A percentile compares a stretch with the other conserved stretches of the same genome.
Evolutionary conservation across 75 land plant species (phyloP).

Genomic region (Sequoia sempervirens): DNA sequence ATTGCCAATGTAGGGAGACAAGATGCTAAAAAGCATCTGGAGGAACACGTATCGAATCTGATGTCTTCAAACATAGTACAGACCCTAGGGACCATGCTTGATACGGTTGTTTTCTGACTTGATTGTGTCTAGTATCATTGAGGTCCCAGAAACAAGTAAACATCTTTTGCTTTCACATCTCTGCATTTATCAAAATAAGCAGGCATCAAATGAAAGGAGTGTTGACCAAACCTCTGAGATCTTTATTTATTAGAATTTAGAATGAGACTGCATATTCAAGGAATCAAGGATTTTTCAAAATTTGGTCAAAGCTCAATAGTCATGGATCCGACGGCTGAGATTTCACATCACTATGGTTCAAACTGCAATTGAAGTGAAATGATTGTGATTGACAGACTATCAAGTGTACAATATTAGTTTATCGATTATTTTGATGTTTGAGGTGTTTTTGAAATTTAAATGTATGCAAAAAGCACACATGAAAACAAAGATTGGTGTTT

Average conservation of each 20-base stretch:
- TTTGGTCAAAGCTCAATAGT: background rate
- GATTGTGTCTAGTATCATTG: background rate
- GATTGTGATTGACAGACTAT: too few species aligned
- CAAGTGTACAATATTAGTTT: background rate
- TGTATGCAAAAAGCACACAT: too few species aligned
- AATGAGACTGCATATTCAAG: background rate
- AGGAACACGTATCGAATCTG: conserved; percentile 90
- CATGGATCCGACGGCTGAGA: background rate
- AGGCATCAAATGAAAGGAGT: background rate
- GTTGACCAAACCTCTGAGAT: background rate
- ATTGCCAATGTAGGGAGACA: conserved; percentile 96
- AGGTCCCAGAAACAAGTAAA: background rate
- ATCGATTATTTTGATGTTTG: background rate
- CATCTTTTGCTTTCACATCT: background rate
- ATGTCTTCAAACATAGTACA: conserved; percentile 96
- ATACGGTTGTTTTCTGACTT: conserved; percentile 79
- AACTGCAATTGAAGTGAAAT: background rate
- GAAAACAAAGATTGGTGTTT: too few species aligned
- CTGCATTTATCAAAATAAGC: background rate
- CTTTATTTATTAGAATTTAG: background rate
- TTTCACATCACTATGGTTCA: too few species aligned
- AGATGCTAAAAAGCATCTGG: conserved; percentile 96
- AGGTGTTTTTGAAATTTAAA: too few species aligned
- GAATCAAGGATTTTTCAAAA: background rate
- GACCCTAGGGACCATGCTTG: conserved; percentile 91